Evolutionary conservation across 352 stramenopile species (phyloP).

Genomic region (Phytophthora cryptogea): DNA sequence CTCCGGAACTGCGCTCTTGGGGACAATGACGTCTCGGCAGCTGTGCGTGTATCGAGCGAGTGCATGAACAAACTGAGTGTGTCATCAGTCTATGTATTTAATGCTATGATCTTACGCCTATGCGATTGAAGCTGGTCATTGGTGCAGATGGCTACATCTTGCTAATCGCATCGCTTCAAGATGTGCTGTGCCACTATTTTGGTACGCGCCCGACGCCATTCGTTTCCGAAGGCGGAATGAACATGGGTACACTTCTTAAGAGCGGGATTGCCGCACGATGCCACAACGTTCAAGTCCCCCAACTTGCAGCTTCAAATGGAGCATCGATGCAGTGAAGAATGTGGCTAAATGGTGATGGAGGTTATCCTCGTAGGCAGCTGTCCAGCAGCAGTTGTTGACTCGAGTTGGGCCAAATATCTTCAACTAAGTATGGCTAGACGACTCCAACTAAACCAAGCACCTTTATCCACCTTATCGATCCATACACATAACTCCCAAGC

Average conservation of each 20-base stretch:
- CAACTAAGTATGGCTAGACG: neutral
- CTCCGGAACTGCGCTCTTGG: slow-evolving; percentile 36
- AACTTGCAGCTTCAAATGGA: neutral
- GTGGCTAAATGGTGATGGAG: neutral
- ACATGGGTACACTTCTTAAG: slow-evolving; percentile 12
- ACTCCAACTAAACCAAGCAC: neutral
- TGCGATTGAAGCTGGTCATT: neutral
- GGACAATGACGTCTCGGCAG: slow-evolving; percentile 35
- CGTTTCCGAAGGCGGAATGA: slow-evolving; percentile 1
- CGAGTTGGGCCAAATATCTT: slow-evolving; percentile 4
- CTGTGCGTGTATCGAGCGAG: slow-evolving; percentile 34
- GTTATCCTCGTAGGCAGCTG: neutral
- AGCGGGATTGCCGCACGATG: slow-evolving; percentile 13
- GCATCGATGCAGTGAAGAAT: neutral
- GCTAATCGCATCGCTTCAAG: slow-evolving; percentile 18
- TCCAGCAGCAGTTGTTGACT: neutral
- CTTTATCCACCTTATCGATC: neutral
- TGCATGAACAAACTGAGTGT: neutral
- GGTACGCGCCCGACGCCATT: slow-evolving; percentile 14
- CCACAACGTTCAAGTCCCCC: slow-evolving; percentile 10
- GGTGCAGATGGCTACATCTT: slow-evolving; percentile 19
- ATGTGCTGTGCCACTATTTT: slow-evolving; percentile 2
- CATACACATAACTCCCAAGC: neutral
- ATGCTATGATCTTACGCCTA: neutral
- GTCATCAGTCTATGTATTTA: neutral